A percentile compares a stretch with the other conserved stretches of the same genome.
phyloP scores from a whole-genome alignment of 176 grass and related monocot species.

The Lolium perenne region DNA sequence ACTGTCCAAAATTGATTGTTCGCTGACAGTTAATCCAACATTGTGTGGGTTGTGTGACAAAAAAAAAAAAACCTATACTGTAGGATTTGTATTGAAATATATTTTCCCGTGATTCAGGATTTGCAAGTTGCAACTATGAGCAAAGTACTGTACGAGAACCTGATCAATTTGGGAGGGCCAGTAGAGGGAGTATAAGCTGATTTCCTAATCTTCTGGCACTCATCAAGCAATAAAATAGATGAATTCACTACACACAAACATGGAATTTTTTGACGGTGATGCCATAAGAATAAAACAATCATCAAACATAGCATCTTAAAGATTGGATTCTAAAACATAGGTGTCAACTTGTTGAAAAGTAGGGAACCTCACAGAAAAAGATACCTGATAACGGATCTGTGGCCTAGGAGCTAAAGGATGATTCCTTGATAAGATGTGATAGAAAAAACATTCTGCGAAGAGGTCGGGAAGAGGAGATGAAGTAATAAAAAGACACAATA shows the following conservation, averaged over 20 bases:
- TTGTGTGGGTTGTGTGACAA: neutral
- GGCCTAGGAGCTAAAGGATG: slow-evolving; percentile 55
- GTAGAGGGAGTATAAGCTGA: slow-evolving; percentile 3
- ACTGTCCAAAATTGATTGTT: neutral
- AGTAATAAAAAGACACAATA: slow-evolving; percentile 26
- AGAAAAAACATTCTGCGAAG: slow-evolving; percentile 38
- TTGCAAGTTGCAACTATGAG: neutral
- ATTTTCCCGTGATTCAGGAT: neutral
- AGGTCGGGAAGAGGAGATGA: slow-evolving; percentile 24
- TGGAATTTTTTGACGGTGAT: slow-evolving; percentile 33
- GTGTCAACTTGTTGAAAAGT: slow-evolving; percentile 40
- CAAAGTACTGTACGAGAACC: neutral
- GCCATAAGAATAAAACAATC: slow-evolving; percentile 47
- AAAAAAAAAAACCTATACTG: neutral
- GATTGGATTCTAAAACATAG: slow-evolving; percentile 39
- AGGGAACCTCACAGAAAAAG: slow-evolving; percentile 42
- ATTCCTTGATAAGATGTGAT: slow-evolving; percentile 51
- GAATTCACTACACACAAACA: slow-evolving; percentile 17
- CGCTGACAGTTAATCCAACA: neutral
- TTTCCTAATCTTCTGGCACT: slow-evolving; percentile 22
- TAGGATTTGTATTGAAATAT: neutral
- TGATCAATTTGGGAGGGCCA: neutral
- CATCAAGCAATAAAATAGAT: neutral
- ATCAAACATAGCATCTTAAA: slow-evolving; percentile 34
- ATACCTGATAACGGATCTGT: slow-evolving; percentile 46